Percentiles rank a stretch among this genome's conserved stretches.
Conservation (phyloP, 768 basidiomycete genomes). For the Chiua virens region DNA sequence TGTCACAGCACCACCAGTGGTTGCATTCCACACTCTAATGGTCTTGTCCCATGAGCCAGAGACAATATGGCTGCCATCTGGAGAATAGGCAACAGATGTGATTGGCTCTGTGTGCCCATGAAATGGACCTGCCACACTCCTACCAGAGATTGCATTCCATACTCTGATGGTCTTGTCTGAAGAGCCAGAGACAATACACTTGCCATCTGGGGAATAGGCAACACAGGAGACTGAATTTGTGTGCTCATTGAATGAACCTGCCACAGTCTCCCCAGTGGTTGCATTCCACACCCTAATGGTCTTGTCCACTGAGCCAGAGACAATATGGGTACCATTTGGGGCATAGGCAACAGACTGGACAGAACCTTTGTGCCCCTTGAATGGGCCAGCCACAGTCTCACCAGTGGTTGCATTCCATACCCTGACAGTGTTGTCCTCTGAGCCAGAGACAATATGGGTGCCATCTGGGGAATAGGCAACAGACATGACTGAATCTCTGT, state of each 20-base stretch:
- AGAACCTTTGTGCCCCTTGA: background rate
- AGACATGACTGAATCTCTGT: background rate
- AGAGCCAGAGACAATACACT: background rate
- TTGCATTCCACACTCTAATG: no score
- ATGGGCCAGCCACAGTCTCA: background rate
- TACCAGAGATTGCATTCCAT: background rate
- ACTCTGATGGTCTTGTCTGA: background rate
- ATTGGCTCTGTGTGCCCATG: background rate
- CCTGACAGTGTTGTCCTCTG: background rate
- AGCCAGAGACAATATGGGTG: background rate
- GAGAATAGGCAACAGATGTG: background rate
- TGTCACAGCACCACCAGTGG: no score
- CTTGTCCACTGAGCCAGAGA: background rate
- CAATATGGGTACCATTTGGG: background rate
- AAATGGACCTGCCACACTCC: no score
- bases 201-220: background rate
- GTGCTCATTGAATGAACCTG: no score
- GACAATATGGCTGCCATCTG: background rate
- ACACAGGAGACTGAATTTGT: no score
- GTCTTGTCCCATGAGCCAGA: background rate
- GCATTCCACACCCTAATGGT: background rate
- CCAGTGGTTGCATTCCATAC: background rate
- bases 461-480: slow-evolving; percentile 6
- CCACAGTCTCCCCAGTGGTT: background rate
- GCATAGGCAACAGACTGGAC: background rate